These are phyloP conservation scores for Aspergillus ostianus DNA, from an alignment of 495 filamentous ascomycete species.

Conservation along the genomic window DNA sequence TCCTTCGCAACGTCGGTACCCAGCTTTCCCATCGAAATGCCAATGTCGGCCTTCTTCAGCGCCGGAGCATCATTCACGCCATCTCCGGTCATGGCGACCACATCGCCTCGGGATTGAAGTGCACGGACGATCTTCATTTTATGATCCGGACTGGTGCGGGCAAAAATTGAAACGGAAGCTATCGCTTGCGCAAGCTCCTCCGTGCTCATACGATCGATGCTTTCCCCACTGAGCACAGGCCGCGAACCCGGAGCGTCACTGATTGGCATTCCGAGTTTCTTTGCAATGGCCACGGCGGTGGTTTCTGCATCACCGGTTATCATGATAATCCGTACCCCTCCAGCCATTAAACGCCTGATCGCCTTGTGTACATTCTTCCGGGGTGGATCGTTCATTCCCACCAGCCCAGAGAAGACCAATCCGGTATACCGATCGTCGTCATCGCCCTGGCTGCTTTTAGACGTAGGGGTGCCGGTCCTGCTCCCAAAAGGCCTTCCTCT, in stretches of 20 bases:
- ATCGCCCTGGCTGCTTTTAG: conserved; percentile 40
- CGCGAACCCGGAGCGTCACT: conserved; percentile 46
- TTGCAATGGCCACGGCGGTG: conserved; percentile 89
- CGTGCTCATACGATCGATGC: conserved; percentile 87
- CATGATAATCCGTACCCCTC: conserved; percentile 96
- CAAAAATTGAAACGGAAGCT: conserved; percentile 85
- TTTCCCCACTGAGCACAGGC: conserved; percentile 81
- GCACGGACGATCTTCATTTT: conserved; percentile 96
- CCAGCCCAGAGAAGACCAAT: conserved; percentile 83
- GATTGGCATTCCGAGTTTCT: conserved; percentile 86
- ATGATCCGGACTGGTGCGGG: conserved; percentile 93
- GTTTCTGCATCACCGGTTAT: conserved; percentile 96
- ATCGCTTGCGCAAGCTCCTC: conserved; percentile 80
- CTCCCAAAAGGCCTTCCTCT: conserved; percentile 38
- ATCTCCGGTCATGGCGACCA: conserved; percentile 98
- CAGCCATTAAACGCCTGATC: conserved; percentile 87
- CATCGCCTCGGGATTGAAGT: conserved; percentile 88
- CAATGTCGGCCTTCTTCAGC: conserved; percentile 96
- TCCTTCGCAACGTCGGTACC: conserved; percentile 99
- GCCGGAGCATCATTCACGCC: conserved; percentile 98
- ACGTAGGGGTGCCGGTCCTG: conserved; percentile 51
- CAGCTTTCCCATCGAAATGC: conserved; percentile 92
- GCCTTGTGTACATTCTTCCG: conserved; percentile 83
- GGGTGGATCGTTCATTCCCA: conserved; percentile 97
- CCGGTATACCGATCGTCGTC: conserved; percentile 76